Conservation (phyloP, 345 rosid species). For the Moricandia arvensis region DNA sequence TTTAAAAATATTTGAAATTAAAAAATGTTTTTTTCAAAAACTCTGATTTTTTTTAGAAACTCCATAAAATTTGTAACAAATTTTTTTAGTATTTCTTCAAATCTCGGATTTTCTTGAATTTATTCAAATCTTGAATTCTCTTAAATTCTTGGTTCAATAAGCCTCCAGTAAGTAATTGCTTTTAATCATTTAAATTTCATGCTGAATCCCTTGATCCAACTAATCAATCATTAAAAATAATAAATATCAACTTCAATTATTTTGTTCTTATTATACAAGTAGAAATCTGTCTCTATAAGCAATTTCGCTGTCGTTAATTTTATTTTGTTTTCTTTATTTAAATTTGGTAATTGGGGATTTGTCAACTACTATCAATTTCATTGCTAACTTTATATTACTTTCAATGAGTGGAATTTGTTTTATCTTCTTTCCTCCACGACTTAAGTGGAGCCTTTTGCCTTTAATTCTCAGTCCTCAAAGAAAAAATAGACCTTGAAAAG, state of each 20-base stretch:
- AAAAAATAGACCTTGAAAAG: background rate
- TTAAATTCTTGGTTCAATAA: too few relatives aligned
- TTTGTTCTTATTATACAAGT: background rate
- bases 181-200: background rate
- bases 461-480: constrained; percentile 10
- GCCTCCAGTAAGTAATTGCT: background rate
- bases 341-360: background rate
- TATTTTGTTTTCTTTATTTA: background rate
- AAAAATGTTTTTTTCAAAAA: too few relatives aligned
- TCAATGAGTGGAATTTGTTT: constrained; percentile 6
- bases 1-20: too few relatives aligned
- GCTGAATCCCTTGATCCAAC: background rate
- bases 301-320: background rate
- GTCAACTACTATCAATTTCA: constrained; percentile 21
- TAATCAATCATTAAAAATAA: background rate
- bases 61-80: too few relatives aligned
- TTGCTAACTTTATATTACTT: constrained; percentile 28
- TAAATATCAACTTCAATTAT: background rate
- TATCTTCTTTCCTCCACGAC: background rate
- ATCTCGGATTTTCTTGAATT: too few relatives aligned
- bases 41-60: too few relatives aligned
- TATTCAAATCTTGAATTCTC: too few relatives aligned
- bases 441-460: constrained; percentile 7
- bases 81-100: too few relatives aligned
- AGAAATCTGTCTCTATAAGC: constrained; percentile 8